A percentile compares a stretch with the other conserved stretches of the same genome.
phyloP scores from a whole-genome alignment of 1,284 basidiomycete genomes.

The Crepidotus sp. region DNA sequence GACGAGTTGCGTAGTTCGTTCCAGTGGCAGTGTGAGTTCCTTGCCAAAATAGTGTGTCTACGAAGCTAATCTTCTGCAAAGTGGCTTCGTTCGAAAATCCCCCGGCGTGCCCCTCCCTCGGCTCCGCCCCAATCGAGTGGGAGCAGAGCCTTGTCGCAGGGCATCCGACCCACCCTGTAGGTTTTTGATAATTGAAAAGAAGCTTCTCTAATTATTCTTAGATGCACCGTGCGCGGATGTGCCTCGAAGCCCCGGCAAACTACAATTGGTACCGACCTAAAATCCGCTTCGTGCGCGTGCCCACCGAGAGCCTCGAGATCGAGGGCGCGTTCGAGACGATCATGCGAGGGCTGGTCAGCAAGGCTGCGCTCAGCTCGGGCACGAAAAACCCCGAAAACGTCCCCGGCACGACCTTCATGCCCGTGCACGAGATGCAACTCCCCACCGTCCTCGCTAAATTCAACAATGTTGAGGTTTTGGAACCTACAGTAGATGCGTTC shows the following conservation, averaged over 20 bases:
- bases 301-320: constrained; percentile 27
- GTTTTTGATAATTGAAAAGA: constrained; percentile 11
- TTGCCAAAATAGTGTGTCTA: not conserved
- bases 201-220: constrained; percentile 21
- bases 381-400: constrained; percentile 20
- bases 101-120: constrained; percentile 31
- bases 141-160: constrained; percentile 46
- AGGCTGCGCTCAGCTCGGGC: constrained; percentile 25
- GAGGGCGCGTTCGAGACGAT: constrained; percentile 34
- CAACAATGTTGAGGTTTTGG: constrained; percentile 30
- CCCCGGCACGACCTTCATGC: constrained; percentile 30
- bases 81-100: constrained; percentile 34
- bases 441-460: constrained; percentile 34
- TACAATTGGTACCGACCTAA: constrained; percentile 43
- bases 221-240: constrained; percentile 45
- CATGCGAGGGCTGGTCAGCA: constrained; percentile 25
- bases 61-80: constrained; percentile 19
- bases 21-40: constrained; percentile 37
- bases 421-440: constrained; percentile 44
- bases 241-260: constrained; percentile 24
- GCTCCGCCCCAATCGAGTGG: constrained; percentile 38
- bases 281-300: constrained; percentile 36
- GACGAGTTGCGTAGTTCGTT: constrained; percentile 39
- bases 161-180: constrained; percentile 46
- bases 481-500: constrained; percentile 29